A percentile compares a stretch with the other conserved stretches of the same genome.
phyloP scores from a whole-genome alignment of 1,139 yeast species.

The Kazachstania sp. region DNA sequence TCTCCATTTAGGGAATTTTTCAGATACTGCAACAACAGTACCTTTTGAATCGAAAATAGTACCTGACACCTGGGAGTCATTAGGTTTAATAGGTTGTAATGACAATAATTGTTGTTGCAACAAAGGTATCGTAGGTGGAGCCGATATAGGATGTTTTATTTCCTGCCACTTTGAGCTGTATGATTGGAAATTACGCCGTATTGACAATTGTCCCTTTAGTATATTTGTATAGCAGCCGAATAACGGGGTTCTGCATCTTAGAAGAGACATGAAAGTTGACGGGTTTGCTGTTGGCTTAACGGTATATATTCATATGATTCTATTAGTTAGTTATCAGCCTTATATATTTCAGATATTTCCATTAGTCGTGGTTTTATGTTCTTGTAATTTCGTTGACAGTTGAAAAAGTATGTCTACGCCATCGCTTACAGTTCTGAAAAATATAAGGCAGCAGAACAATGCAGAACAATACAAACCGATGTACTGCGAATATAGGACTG shows the following conservation, averaged over 20 bases:
- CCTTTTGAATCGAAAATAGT: conserved; percentile 75
- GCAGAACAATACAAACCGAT: too few species aligned
- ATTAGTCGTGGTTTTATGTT: too few species aligned
- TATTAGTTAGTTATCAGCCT: too few species aligned
- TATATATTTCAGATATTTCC: too few species aligned
- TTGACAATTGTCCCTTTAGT: not conserved
- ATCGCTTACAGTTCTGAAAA: too few species aligned
- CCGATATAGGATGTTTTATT: too few species aligned
- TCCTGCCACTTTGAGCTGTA: not conserved
- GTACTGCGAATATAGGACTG: too few species aligned
- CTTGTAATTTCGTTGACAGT: too few species aligned
- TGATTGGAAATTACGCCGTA: conserved; percentile 1
- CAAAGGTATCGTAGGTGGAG: not conserved
- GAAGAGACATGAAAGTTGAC: not conserved
- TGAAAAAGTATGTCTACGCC: too few species aligned
- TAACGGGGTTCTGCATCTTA: not conserved
- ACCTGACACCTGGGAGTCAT: conserved; percentile 53
- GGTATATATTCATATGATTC: too few species aligned
- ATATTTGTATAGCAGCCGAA: not conserved
- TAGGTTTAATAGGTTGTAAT: conserved; percentile 52
- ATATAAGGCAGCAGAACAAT: too few species aligned
- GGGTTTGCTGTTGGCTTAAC: not conserved
- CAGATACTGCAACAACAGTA: conserved; percentile 61
- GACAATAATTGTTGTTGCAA: conserved; percentile 12
- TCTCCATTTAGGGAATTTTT: conserved; percentile 68